A percentile compares a stretch with the other conserved stretches of the same genome.
These are phyloP conservation scores for Epichloe glyceriae DNA, from an alignment of 2,329 filamentous ascomycete species.

Conservation along the genomic window DNA sequence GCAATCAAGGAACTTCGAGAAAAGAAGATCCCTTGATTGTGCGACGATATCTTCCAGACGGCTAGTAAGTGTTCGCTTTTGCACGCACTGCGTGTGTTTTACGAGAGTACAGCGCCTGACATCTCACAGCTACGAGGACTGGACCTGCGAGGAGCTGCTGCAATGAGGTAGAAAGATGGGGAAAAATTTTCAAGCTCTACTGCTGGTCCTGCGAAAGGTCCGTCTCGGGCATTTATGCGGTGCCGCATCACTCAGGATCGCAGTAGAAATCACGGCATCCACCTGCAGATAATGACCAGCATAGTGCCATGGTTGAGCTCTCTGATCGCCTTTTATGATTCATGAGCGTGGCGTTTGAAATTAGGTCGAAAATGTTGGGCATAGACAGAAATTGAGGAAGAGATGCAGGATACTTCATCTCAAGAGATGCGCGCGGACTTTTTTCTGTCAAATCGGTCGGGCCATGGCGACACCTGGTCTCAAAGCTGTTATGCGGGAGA, in stretches of 20 bases:
- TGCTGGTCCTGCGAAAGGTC: conserved; percentile 4
- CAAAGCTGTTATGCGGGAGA: neutral
- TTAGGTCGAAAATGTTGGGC: conserved; percentile 15
- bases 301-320: neutral
- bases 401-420: neutral
- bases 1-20: conserved; percentile 94
- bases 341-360: conserved; percentile 25
- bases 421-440: neutral
- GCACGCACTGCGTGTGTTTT: neutral
- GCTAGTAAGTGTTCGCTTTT: conserved; percentile 55
- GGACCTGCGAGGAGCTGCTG: conserved; percentile 93
- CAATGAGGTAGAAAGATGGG: conserved; percentile 26
- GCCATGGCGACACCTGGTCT: neutral
- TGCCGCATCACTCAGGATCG: neutral
- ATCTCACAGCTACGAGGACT: conserved; percentile 78
- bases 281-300: neutral
- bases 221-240: neutral
- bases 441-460: too few species aligned
- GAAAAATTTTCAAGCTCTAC: conserved; percentile 4
- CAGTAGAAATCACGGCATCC: neutral
- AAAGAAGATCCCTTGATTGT: conserved; percentile 97
- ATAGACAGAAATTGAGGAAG: conserved; percentile 10
- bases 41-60: conserved; percentile 88
- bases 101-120: conserved; percentile 5
- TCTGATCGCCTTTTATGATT: conserved; percentile 15